A percentile compares a stretch with the other conserved stretches of the same genome.
Evolutionary conservation across 345 rosid genomes (phyloP).

Genomic region (Populus simonii): DNA sequence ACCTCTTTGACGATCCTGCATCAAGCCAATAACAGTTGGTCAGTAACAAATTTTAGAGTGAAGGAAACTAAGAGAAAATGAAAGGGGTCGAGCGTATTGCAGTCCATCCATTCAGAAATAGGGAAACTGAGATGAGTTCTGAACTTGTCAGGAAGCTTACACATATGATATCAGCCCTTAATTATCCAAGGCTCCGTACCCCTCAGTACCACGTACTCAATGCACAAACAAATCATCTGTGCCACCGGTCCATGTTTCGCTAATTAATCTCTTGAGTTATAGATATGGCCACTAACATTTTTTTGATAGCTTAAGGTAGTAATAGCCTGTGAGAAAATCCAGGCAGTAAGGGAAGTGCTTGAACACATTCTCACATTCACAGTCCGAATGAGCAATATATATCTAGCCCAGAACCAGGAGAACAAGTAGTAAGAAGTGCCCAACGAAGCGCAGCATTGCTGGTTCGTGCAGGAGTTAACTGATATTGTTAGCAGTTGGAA

Average conservation of each 20-base stretch:
- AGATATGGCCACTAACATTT: not conserved
- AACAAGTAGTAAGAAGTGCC: not conserved
- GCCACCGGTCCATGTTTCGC: not conserved
- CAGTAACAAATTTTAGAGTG: not conserved
- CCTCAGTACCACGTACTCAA: not conserved
- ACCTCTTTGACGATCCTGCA: not conserved
- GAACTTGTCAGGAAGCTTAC: slow-evolving; percentile 1
- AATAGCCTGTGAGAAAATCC: not conserved
- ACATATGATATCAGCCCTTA: not conserved
- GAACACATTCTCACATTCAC: not conserved
- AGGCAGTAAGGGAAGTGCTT: slow-evolving; percentile 5
- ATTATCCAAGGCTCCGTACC: not conserved
- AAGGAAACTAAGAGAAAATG: not conserved
- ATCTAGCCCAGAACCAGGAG: not conserved
- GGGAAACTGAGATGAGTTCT: slow-evolving; percentile 40
- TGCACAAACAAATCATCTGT: slow-evolving; percentile 4
- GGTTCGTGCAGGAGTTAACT: not conserved
- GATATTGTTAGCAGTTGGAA: not conserved
- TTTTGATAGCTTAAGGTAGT: not conserved
- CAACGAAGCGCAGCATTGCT: not conserved
- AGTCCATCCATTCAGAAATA: slow-evolving; percentile 38
- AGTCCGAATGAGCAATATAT: not conserved
- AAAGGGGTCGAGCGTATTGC: slow-evolving; percentile 24
- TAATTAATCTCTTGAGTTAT: not conserved
- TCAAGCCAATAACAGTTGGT: not conserved